Evolutionary conservation across 108 stramenopile genomes (phyloP).

Genomic region (Bacterosira constricta): DNA sequence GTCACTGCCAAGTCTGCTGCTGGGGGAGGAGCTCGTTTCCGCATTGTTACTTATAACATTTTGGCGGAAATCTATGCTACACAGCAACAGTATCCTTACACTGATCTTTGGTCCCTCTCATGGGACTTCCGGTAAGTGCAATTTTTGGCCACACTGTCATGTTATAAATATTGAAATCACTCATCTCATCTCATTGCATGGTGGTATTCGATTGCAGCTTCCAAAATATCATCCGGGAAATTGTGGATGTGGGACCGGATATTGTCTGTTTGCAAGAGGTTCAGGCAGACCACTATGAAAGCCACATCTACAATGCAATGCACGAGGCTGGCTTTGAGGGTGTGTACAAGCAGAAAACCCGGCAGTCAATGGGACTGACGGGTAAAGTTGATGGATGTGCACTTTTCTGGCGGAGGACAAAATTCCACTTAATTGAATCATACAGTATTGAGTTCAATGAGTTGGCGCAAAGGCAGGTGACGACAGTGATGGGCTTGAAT

Average conservation of each 20-base stretch:
- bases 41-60: slow-evolving; percentile 96
- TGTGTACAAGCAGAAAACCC: slow-evolving; percentile 97
- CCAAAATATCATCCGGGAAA: slow-evolving; percentile 92
- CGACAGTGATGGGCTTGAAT: slow-evolving; percentile 84
- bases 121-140: slow-evolving; percentile 88
- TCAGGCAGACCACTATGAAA: slow-evolving; percentile 97
- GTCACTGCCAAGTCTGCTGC: slow-evolving; percentile 70
- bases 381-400: slow-evolving; percentile 99
- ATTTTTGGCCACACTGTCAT: slow-evolving; percentile 1
- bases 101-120: slow-evolving; percentile 93
- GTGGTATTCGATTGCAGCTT: no score
- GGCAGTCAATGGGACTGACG: slow-evolving; percentile 93
- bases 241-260: slow-evolving; percentile 94
- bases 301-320: slow-evolving; percentile 88
- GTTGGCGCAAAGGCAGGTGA: slow-evolving; percentile 88
- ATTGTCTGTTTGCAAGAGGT: slow-evolving; percentile 98
- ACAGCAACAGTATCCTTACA: slow-evolving; percentile 97
- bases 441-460: slow-evolving; percentile 99
- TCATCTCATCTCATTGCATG: not conserved
- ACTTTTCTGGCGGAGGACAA: slow-evolving; percentile 92
- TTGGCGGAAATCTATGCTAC: slow-evolving; percentile 99
- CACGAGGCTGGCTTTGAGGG: slow-evolving; percentile 93
- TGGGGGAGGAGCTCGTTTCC: slow-evolving; percentile 81
- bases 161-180: not conserved
- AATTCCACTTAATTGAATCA: slow-evolving; percentile 93